Evolutionary conservation across 768 basidiomycete species (phyloP).

Genomic region (Amanita exitialis): DNA sequence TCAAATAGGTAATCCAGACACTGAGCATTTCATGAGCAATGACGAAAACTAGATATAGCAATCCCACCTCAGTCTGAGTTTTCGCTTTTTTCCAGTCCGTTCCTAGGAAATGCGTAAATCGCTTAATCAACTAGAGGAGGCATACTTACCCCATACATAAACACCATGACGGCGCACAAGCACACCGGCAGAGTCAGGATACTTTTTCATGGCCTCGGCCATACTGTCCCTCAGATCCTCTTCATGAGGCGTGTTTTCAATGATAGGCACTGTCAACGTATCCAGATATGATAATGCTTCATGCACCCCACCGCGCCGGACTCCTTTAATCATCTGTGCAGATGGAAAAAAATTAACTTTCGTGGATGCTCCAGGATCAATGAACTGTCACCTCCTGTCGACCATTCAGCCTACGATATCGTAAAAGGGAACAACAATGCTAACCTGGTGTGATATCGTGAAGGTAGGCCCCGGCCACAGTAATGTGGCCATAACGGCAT

Average conservation of each 20-base stretch:
- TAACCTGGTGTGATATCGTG: constrained; percentile 74
- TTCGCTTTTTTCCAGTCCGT: constrained; percentile 83
- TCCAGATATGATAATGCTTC: constrained; percentile 74
- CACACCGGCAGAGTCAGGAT: constrained; percentile 70
- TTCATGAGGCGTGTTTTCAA: constrained; percentile 85
- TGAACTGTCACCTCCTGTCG: constrained; percentile 28
- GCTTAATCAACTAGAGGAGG: constrained; percentile 2
- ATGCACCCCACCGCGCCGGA: constrained; percentile 69
- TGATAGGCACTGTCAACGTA: constrained; percentile 79
- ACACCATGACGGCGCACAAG: constrained; percentile 75
- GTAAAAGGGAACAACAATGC: constrained; percentile 9
- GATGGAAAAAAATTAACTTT: background rate
- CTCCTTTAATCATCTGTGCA: constrained; percentile 83
- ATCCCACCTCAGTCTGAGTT: constrained; percentile 69
- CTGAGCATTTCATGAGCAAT: constrained; percentile 21
- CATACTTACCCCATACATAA: constrained; percentile 72
- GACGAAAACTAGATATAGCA: background rate
- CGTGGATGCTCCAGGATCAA: constrained; percentile 7
- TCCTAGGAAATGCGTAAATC: constrained; percentile 20
- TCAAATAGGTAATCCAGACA: constrained; percentile 91
- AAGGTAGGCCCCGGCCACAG: constrained; percentile 66
- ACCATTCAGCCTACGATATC: constrained; percentile 5
- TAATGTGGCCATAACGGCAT: constrained; percentile 83
- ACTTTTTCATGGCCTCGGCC: constrained; percentile 73
- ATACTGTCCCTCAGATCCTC: constrained; percentile 85